These are phyloP conservation scores for Nothopassalora personata DNA, from an alignment of 2,329 filamentous ascomycete genomes.

Conservation along the genomic window DNA sequence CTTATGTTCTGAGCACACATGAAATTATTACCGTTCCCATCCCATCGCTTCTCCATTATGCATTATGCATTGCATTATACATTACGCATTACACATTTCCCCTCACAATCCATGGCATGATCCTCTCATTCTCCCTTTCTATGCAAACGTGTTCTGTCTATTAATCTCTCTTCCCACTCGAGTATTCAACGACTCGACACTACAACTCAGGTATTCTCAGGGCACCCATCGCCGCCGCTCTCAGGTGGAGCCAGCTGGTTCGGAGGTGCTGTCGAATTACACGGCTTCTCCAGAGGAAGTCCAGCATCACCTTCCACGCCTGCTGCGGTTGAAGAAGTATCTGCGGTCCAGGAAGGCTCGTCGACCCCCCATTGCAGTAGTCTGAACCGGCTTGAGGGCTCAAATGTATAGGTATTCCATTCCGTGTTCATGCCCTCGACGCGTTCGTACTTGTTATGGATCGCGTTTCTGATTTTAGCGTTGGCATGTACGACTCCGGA, in stretches of 20 bases:
- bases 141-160: no score
- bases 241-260: neutral
- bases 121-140: no score
- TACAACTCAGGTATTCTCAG: conserved; percentile 13
- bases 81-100: no score
- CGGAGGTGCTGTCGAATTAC: neutral
- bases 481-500: neutral
- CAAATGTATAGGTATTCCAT: neutral
- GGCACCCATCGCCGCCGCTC: neutral
- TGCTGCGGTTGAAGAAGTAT: neutral
- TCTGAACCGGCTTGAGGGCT: neutral
- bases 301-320: neutral
- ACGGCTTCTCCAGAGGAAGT: conserved; percentile 3
- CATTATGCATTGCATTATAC: no score
- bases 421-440: neutral
- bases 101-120: no score
- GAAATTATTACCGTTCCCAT: no score
- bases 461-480: neutral
- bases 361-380: neutral
- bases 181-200: conserved; percentile 44
- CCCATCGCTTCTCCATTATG: no score
- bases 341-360: neutral
- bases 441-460: neutral
- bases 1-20: no score
- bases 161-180: no score